Base-by-base conservation (phyloP, 768 basidiomycete species). In the Amanita pallidorosea region DNA sequence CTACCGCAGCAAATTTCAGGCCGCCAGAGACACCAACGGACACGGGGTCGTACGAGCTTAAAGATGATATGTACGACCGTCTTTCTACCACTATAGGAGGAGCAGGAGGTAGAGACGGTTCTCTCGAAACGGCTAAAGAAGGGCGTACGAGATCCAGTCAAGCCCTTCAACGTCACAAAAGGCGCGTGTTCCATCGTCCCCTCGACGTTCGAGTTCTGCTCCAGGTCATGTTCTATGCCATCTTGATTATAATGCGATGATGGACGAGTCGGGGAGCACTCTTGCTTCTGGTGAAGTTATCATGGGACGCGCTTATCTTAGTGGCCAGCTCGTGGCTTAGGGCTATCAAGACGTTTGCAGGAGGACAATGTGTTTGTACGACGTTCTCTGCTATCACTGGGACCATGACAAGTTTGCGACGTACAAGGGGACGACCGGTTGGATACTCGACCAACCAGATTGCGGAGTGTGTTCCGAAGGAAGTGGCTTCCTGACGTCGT, bases 211-310 rank as follows among this genome's bases (percentile, higher is more conserved):
- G 79, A 83, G 56, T 80, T 7, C 72, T 94, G 17, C 67, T 87
- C 12, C 88, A 92, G 63, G 72, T 94, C 52, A 77, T 93, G 66
- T 90, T 91, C 66, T 92, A 84, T 62, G 76, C 85, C 7, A 68
- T 92, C 5, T 79, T 79, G 65, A 89, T 91, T 60, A 76, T 90
- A 43, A 66, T 89, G 73, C 75, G 9, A 64, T 82, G 55, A 86
- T 83, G 2, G 80, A 85, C 13, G 66, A 72, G 13, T 65, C 73
- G 17, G 80, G 76, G 5, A 66, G 76, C 23, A 69, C 83, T 0
- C 85, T 85, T 0, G 78, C 86, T 6, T 88, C 86, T 0, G 81
- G 85, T 1, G 95, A 98, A 60, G 88, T 88, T 3, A 86, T 97
- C 51, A 73, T 97, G 17, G 95, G 97, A 63, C 87, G 72, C 79